Conservation (phyloP, 2,329 filamentous ascomycete genomes). For the Scytalidium lignicola region DNA sequence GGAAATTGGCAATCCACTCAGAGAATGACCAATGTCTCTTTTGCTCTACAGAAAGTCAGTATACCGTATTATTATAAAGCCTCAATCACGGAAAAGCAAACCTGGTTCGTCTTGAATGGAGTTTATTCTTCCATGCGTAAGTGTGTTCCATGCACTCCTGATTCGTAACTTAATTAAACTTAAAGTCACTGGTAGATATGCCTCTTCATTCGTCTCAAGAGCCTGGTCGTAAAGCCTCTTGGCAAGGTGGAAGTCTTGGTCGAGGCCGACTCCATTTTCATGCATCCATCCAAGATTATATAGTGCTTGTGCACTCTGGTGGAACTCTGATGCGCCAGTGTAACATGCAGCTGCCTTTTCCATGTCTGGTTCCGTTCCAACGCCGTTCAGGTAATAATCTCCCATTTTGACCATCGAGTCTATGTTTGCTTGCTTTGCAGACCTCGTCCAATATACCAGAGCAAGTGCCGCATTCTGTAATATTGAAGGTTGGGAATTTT, state of each 20-base stretch:
- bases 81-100: conserved; percentile 39
- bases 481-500: conserved; percentile 32
- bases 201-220: conserved; percentile 84
- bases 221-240: conserved; percentile 95
- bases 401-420: conserved; percentile 97
- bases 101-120: conserved; percentile 85
- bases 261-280: conserved; percentile 87
- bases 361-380: conserved; percentile 65
- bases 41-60: conserved; percentile 45
- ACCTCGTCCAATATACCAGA: conserved; percentile 91
- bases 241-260: conserved; percentile 94
- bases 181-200: conserved; percentile 87
- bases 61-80: not conserved
- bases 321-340: conserved; percentile 82
- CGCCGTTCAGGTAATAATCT: conserved; percentile 86
- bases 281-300: conserved; percentile 99
- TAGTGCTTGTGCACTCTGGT: conserved; percentile 88
- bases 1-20: conserved; percentile 84
- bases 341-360: conserved; percentile 94
- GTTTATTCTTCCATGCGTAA: conserved; percentile 87
- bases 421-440: conserved; percentile 86
- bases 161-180: conserved; percentile 79
- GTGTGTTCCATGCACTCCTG: conserved; percentile 88
- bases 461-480: conserved; percentile 49
- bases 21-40: conserved; percentile 71